Base-by-base conservation (phyloP, 495 filamentous ascomycete genomes). In the Neurospora tetraspora region DNA sequence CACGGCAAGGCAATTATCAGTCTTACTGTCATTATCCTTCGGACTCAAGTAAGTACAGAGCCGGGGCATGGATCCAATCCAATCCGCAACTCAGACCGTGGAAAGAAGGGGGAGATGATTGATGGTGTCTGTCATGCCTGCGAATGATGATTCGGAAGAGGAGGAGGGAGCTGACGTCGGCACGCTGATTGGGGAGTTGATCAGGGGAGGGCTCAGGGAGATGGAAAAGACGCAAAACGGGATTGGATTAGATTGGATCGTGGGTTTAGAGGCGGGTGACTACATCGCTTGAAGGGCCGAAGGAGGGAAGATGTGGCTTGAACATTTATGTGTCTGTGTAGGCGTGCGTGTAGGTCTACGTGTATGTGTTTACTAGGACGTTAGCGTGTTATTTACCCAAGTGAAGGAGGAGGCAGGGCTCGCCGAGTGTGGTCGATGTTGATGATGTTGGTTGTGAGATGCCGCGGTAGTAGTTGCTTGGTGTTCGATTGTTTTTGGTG, bases 381-480 rank as follows among this genome's bases (percentile, higher is more conserved):
- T 31, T 8, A 61, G 53, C 2, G 23, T 23, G 9, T 31, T 61
- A 12, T 61, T 8, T 61, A 16, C 53, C 53, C 53, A 31, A 16
- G 20, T 27, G 23, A 61, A 61, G 23, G 16, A 31, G 5, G 23
- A 31, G 53, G 53, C 6, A 61, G 23, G 1, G 53, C 23, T 27
- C 53, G 53, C 53, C 12, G 23, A 61, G 53, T 31, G 53, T 61
- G 53, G 53, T 7, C 12, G 47, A 59, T 27, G 53, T 7, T 6
- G 47, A 59, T 27, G 47, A 31, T 59, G 47, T 2, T 16, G 87
- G 16, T 84, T 81, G 71, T 90, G 87, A 42, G 77, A 79, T 74
- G 74, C 79, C 12, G 72, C 76, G 8, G 6, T 45, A 4, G 4
- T 45, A n/a, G 18, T 0, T 45, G 42, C 42, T 45, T n/a, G 18